These are phyloP conservation scores for Datura wrightii DNA, from an alignment of 257 asterid species.

Conservation along the genomic window DNA sequence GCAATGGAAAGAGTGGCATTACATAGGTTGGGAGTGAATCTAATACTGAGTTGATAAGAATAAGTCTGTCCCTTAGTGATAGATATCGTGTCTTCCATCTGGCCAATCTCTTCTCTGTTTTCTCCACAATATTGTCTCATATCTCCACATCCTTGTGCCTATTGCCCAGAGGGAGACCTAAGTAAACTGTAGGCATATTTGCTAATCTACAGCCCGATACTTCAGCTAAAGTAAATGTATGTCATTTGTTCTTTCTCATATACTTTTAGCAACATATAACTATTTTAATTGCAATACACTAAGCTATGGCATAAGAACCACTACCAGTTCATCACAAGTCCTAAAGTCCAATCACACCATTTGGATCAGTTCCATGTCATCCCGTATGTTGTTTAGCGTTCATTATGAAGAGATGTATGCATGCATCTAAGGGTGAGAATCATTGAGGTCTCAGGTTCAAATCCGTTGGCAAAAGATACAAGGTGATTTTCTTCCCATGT, in stretches of 20 bases:
- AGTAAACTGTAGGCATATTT: too few relatives aligned
- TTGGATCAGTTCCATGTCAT: background rate
- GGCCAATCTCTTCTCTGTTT: too few relatives aligned
- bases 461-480: background rate
- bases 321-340: slow-evolving; percentile 9
- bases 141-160: too few relatives aligned
- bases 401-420: slow-evolving; percentile 10
- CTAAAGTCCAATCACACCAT: background rate
- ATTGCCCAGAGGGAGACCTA: too few relatives aligned
- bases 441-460: background rate
- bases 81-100: too few relatives aligned
- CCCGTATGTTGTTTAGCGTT: background rate
- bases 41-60: too few relatives aligned
- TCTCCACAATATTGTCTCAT: too few relatives aligned
- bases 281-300: slow-evolving; percentile 8
- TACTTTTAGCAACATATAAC: background rate
- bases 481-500: background rate
- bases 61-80: too few relatives aligned
- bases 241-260: background rate
- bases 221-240: background rate
- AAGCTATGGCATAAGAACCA: background rate
- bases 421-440: background rate
- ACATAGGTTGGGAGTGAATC: too few relatives aligned
- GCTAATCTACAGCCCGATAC: too few relatives aligned
- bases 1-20: too few relatives aligned